Base-by-base conservation (phyloP, 2,329 filamentous ascomycete genomes). In the Aspergillus pseudoterreus region DNA sequence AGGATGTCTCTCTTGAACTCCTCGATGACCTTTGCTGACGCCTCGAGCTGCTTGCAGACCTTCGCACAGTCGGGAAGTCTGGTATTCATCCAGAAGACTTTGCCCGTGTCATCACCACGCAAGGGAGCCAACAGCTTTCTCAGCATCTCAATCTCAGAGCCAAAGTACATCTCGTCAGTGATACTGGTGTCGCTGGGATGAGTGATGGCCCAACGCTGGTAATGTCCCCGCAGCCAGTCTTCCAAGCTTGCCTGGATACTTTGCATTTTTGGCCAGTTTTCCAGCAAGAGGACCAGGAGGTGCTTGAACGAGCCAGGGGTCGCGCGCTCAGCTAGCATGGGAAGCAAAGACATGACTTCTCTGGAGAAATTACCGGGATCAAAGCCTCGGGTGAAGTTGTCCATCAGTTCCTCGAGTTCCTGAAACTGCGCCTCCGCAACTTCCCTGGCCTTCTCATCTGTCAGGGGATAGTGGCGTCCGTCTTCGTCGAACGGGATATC, bases 161-260 rank as follows among this genome's bases (percentile, higher is more conserved):
- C 51, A 45, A 65, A 60, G 30, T 55, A 52, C 2, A 39, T 53
- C 50, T 63, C 56, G 3, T 64, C 59, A 0, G 41, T 44, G 9
- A 54, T 51, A 17, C 50, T 52, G 1, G 43, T 52, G 8, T 49
- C 41, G 30, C 4, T 44, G 14, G 47, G 53, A 9, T 33, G 21
- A 33, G 36, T 32, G 15, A 47, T 43, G 2, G 36, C 35, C 21
- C n/a, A 33, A 43, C 24, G n/a, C 3, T 50, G 42, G 36, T 55
- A 59, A 19, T 49, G 70, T 48, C 77, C 74, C 54, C 84, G 81
- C 44, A 82, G 80, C 84, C 85, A 88, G 38, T 76, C 71, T 43
- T 83, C 79, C 45, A 89, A 72, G 48, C 86, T 82, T 5, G 74
- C 69, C 65, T 88, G 86, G 45, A 87, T 83, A 58, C 82, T 80